A percentile compares a stretch with the other conserved stretches of the same genome.
phyloP scores from a whole-genome alignment of 495 filamentous ascomycete species.

The Thozetella sp. region DNA sequence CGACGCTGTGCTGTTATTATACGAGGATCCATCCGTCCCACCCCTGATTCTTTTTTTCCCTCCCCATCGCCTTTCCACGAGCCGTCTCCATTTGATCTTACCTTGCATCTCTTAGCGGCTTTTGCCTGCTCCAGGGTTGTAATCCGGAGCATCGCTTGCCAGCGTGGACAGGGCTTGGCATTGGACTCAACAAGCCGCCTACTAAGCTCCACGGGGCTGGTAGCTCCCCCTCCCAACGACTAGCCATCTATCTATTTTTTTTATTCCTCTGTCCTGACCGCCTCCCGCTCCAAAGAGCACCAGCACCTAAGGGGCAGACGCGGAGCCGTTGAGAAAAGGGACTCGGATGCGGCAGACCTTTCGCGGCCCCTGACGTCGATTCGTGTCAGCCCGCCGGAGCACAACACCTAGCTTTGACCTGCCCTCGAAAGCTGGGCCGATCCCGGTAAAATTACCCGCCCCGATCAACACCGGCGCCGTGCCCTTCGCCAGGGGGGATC shows the following conservation, averaged over 20 bases:
- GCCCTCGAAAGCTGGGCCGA: conserved; percentile 1
- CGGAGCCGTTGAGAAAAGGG: not conserved
- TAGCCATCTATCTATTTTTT: not conserved
- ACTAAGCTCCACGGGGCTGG: not conserved
- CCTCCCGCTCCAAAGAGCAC: not conserved
- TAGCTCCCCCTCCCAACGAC: not conserved
- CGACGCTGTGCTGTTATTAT: not conserved
- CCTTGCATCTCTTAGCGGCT: not conserved
- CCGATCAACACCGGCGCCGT: not conserved
- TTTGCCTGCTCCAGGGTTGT: not conserved
- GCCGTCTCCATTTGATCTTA: not conserved
- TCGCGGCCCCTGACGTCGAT: not conserved
- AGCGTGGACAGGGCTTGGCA: not conserved
- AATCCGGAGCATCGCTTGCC: not conserved
- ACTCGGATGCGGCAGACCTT: not conserved
- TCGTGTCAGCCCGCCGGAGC: not conserved
- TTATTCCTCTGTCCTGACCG: not conserved
- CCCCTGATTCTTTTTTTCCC: too few species aligned
- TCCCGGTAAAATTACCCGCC: not conserved
- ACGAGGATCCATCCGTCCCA: too few species aligned
- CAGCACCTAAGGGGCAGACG: not conserved
- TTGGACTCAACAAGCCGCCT: not conserved
- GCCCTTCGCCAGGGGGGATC: conserved; percentile 2
- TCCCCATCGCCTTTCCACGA: not conserved
- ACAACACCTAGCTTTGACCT: not conserved